These are phyloP conservation scores for Sistotremastrum niveocremeum DNA, from an alignment of 768 basidiomycete species.

Conservation along the genomic window DNA sequence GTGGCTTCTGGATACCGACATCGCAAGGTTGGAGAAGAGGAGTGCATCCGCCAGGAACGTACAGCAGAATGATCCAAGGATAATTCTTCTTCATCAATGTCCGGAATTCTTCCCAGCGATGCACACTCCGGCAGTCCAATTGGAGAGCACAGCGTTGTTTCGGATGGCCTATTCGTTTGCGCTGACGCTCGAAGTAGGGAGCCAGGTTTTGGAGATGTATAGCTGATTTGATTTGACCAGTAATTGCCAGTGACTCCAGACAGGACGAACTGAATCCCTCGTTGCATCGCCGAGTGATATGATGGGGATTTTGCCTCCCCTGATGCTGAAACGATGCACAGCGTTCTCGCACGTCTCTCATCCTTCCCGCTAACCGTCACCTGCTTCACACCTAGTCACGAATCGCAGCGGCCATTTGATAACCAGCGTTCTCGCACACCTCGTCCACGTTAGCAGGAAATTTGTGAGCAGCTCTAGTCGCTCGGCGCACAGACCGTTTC, in stretches of 20 bases:
- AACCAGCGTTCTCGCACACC: conserved; percentile 5
- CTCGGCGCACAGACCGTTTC: conserved; percentile 14
- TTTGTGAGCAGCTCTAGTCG: conserved; percentile 24
- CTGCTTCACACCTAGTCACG: conserved; percentile 21
- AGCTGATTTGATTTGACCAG: too few species aligned
- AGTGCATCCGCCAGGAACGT: conserved; percentile 21
- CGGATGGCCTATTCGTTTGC: conserved; percentile 14
- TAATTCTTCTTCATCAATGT: conserved; percentile 19
- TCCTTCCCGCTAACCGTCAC: conserved; percentile 21
- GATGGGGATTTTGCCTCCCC: conserved; percentile 19
- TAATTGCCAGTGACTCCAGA: too few species aligned
- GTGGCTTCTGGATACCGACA: conserved; percentile 21
- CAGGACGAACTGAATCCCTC: too few species aligned
- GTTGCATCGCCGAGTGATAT: conserved; percentile 24
- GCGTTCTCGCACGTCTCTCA: conserved; percentile 29
- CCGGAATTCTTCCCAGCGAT: conserved; percentile 20
- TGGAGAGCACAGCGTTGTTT: conserved; percentile 10
- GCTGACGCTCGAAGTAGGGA: conserved; percentile 11
- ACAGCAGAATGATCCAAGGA: conserved; percentile 18
- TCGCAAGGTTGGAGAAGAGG: conserved; percentile 20
- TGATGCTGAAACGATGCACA: conserved; percentile 21
- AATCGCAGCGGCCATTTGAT: conserved; percentile 15
- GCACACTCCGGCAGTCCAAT: conserved; percentile 18
- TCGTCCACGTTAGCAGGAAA: conserved; percentile 18
- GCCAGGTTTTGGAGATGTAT: conserved; percentile 8